Percentiles rank a stretch among this genome's conserved stretches.
Evolutionary conservation across 768 basidiomycete species (phyloP).

Genomic region (Cystofilobasidium ferigula): DNA sequence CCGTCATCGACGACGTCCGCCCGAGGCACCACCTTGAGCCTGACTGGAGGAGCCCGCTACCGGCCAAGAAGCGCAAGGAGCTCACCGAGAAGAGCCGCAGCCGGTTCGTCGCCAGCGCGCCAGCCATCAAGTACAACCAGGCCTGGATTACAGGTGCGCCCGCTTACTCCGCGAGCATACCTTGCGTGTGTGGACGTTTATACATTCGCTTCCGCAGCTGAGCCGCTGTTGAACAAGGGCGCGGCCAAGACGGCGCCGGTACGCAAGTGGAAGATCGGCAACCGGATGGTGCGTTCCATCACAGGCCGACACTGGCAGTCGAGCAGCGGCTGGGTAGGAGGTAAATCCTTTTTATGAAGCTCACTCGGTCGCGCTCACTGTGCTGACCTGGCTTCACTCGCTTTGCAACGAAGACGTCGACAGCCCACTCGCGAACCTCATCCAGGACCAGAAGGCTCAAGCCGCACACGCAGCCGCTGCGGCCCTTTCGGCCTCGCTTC

Average conservation of each 20-base stretch:
- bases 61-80: conserved; percentile 4
- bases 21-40: neutral
- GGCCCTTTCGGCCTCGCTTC: neutral
- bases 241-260: neutral
- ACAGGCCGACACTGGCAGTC: neutral
- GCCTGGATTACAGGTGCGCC: neutral
- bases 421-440: neutral
- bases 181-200: neutral
- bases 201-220: neutral
- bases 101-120: neutral
- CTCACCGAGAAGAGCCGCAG: conserved; percentile 2
- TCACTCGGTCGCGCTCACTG: too few species aligned
- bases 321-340: conserved; percentile 9
- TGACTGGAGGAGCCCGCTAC: neutral
- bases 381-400: neutral
- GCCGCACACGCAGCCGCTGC: neutral
- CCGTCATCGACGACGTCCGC: neutral
- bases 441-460: neutral
- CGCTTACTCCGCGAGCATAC: neutral
- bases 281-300: neutral
- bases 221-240: conserved; percentile 11
- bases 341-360: neutral
- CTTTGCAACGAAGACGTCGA: neutral
- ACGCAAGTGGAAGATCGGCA: conserved; percentile 3
- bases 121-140: conserved; percentile 1